phyloP scores from a whole-genome alignment of 495 filamentous ascomycete genomes.

The Eremomyces bilateralis region DNA sequence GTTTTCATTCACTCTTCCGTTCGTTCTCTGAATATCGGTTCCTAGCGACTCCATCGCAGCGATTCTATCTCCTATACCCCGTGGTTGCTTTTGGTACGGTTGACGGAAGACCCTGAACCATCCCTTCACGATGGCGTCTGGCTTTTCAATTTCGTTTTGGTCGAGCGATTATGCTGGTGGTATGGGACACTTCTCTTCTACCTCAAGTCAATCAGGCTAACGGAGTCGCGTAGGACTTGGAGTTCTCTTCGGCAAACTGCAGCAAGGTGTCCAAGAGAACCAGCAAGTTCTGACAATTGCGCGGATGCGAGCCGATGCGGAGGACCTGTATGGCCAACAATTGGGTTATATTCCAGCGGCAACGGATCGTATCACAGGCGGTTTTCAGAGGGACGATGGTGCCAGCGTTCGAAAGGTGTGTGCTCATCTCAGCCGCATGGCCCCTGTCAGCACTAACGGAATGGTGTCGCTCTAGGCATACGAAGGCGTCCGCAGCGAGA shows the following conservation, averaged over 20 bases:
- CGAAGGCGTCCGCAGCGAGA: conserved; percentile 83
- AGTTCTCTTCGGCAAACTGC: conserved; percentile 89
- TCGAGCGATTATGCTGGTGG: conserved; percentile 15
- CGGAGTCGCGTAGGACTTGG: conserved; percentile 49
- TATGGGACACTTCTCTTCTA: conserved; percentile 1
- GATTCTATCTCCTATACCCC: no score
- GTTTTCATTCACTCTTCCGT: no score
- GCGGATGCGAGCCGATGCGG: conserved; percentile 85
- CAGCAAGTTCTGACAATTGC: conserved; percentile 81
- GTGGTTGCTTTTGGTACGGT: no score
- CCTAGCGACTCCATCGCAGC: no score
- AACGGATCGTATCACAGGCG: conserved; percentile 60
- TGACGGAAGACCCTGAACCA: no score
- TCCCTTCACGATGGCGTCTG: no score
- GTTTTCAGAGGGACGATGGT: conserved; percentile 84
- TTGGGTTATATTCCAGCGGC: conserved; percentile 66
- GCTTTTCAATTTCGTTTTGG: conserved; percentile 14
- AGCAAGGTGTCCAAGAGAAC: conserved; percentile 89
- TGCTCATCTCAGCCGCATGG: conserved; percentile 2
- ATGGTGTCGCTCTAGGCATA: conserved; percentile 42
- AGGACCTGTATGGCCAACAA: conserved; percentile 67
- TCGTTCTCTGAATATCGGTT: no score
- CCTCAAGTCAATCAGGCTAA: neutral
- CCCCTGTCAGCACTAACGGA: neutral
- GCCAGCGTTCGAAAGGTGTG: conserved; percentile 83